These are phyloP conservation scores for Inga laurina DNA, from an alignment of 306 rosid genomes.

Conservation along the genomic window DNA sequence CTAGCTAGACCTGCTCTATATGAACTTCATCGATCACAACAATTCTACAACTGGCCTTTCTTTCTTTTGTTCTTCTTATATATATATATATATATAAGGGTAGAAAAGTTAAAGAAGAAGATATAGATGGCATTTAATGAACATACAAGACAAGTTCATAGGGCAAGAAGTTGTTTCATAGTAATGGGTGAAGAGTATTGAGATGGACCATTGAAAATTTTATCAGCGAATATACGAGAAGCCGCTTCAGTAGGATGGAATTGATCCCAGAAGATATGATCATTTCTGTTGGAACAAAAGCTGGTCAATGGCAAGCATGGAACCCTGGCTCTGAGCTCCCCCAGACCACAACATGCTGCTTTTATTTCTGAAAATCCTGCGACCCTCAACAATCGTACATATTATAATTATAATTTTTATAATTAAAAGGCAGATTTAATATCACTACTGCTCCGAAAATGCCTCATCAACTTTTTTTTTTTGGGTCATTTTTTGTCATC, in stretches of 20 bases:
- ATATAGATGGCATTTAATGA: neutral
- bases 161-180: constrained; percentile 45
- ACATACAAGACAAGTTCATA: neutral
- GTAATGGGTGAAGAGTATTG: constrained; percentile 55
- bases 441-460: neutral
- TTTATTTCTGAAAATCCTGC: constrained; percentile 66
- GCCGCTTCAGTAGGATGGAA: constrained; percentile 77
- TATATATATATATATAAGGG: neutral
- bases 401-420: neutral
- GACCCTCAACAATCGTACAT: neutral
- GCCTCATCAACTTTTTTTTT: neutral
- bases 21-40: neutral
- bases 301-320: constrained; percentile 53
- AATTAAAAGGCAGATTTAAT: neutral
- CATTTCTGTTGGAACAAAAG: constrained; percentile 59
- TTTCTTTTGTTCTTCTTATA: too few species aligned
- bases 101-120: neutral
- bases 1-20: too few species aligned
- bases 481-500: too few species aligned
- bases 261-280: constrained; percentile 76
- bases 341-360: constrained; percentile 82
- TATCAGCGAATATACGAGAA: constrained; percentile 40
- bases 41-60: neutral
- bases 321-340: constrained; percentile 47
- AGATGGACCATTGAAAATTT: constrained; percentile 51